Percentiles rank a stretch among this genome's conserved stretches.
Conservation (phyloP, 83 land plant species). For the Thuja plicata region DNA sequence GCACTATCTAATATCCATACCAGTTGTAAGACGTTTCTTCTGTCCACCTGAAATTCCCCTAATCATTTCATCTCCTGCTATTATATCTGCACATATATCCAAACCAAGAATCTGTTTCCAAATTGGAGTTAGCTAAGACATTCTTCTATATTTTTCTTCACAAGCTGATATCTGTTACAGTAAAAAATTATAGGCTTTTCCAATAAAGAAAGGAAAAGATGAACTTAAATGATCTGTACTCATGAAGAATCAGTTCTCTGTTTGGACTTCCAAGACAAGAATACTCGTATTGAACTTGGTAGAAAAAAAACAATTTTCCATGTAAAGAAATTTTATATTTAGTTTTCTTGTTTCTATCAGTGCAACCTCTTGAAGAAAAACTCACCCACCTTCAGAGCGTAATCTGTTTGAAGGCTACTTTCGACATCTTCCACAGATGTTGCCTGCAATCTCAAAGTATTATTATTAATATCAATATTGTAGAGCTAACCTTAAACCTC, state of each 20-base stretch:
- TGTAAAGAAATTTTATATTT: not conserved
- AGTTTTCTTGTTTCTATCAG: not conserved
- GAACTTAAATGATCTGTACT: too few species aligned
- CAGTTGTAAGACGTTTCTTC: not conserved
- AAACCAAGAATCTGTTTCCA: conserved; percentile 1
- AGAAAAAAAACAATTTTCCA: too few species aligned
- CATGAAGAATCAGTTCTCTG: too few species aligned
- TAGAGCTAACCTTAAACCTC: not conserved
- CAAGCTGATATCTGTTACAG: not conserved
- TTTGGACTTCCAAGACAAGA: too few species aligned
- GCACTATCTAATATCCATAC: not conserved
- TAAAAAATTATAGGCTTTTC: too few species aligned
- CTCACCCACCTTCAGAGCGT: not conserved
- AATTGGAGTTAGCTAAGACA: not conserved
- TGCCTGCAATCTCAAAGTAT: not conserved
- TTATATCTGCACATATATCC: not conserved
- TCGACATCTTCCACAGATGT: not conserved
- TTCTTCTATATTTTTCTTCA: not conserved
- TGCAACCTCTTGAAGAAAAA: not conserved
- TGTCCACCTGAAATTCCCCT: not conserved
- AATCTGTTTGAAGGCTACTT: not conserved
- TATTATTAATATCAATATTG: not conserved
- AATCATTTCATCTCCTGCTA: not conserved
- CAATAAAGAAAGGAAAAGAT: not conserved
- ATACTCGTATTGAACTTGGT: too few species aligned